Percentiles rank a stretch among this genome's conserved stretches.
Conservation (phyloP, 192 early-diverging fungal species). For the Linnemannia schmuckeri region DNA sequence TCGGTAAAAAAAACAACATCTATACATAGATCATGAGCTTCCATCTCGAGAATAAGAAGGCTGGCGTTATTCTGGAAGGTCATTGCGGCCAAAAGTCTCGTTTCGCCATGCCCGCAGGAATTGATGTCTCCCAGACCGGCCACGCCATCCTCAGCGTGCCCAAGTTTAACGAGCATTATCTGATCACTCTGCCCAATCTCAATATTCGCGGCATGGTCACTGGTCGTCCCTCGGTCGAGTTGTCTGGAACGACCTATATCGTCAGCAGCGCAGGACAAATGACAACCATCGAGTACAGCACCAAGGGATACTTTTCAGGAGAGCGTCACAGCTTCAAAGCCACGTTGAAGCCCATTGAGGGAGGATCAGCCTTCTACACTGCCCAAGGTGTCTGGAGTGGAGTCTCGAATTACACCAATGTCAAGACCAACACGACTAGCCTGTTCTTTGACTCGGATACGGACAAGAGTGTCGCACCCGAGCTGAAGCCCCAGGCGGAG, state of each 20-base stretch:
- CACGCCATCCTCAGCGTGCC: conserved; percentile 75
- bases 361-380: conserved; percentile 40
- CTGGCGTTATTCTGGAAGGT: conserved; percentile 50
- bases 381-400: conserved; percentile 78
- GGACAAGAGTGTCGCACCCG: conserved; percentile 64
- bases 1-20: neutral
- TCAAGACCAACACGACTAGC: conserved; percentile 60
- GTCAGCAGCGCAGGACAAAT: conserved; percentile 36
- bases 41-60: conserved; percentile 55
- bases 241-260: conserved; percentile 53
- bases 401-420: conserved; percentile 68
- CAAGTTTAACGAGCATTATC: conserved; percentile 73
- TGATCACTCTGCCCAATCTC: conserved; percentile 80
- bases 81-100: conserved; percentile 76
- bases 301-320: conserved; percentile 84
- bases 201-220: conserved; percentile 81
- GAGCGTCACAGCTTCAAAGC: conserved; percentile 85
- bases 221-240: conserved; percentile 58
- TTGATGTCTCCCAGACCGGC: conserved; percentile 79
- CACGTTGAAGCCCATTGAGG: conserved; percentile 50
- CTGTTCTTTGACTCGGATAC: conserved; percentile 73
- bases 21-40: conserved; percentile 49
- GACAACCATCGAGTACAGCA: conserved; percentile 77
- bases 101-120: conserved; percentile 81
- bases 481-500: conserved; percentile 69